Evolutionary conservation across 1,284 basidiomycete genomes (phyloP).

Genomic region (Cryptococcus sp.): DNA sequence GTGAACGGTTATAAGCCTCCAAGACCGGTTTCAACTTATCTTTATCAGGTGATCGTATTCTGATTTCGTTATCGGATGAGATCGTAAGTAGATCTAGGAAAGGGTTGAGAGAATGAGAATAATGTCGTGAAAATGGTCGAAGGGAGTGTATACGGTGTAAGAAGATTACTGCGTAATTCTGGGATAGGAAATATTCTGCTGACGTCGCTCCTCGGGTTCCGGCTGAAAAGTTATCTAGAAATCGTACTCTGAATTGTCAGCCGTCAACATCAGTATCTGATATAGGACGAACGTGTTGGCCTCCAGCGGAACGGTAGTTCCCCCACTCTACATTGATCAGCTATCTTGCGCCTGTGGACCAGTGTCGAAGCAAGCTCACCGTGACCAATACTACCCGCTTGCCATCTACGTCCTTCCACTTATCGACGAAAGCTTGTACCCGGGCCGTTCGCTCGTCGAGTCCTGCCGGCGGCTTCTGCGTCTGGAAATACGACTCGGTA

Average conservation of each 20-base stretch:
- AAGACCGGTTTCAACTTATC: conserved; percentile 67
- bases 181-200: conserved; percentile 89
- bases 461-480: conserved; percentile 66
- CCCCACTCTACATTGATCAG: conserved; percentile 67
- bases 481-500: conserved; percentile 79
- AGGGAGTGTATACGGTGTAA: conserved; percentile 96
- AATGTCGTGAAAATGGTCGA: conserved; percentile 93
- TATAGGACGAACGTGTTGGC: conserved; percentile 78
- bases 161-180: conserved; percentile 96
- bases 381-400: conserved; percentile 88
- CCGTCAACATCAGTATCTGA: background rate
- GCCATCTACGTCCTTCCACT: conserved; percentile 58
- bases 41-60: conserved; percentile 64
- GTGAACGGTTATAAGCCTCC: conserved; percentile 73
- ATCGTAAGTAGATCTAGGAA: conserved; percentile 82
- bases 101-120: conserved; percentile 95
- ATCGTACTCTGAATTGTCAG: conserved; percentile 70
- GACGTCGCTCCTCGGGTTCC: conserved; percentile 95
- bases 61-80: conserved; percentile 33
- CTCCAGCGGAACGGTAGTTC: conserved; percentile 91
- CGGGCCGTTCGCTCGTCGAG: conserved; percentile 62
- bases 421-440: conserved; percentile 67
- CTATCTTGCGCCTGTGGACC: conserved; percentile 12
- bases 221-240: conserved; percentile 94
- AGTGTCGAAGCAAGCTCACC: conserved; percentile 58